Evolutionary conservation across 2,329 filamentous ascomycete species (phyloP), one percentile per base, ranked within the genome.

Genomic region (Penicillium sclerotigenum): DNA sequence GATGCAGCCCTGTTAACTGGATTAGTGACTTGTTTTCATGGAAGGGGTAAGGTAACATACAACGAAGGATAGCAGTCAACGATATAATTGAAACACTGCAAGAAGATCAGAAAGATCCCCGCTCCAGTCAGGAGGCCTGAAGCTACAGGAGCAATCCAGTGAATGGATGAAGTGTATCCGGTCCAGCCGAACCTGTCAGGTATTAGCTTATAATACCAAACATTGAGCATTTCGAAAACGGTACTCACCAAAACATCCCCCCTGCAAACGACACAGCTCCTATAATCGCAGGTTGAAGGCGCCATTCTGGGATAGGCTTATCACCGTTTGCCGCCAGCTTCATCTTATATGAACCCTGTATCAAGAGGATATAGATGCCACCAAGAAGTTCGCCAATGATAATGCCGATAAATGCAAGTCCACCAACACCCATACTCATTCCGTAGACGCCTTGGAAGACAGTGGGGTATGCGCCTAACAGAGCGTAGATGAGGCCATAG

Each of bases 391-490:
- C 84, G 38, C 90, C 90, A 11, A 80, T 63, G 51, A 94, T 83
- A 83, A 96, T 89, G 51, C 91, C 91, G 65, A 96, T 89, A 73
- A 91, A 96, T 4, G 90, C 85, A 4, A 96, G 80, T 1, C 91
- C 91, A 3, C 86, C 83, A n/a, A 89, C 74, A 49, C 91, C 91
- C 3, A 80, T 68, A 26, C 74, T 83, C 76, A 93, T 87, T 62
- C 61, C 62, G 37, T 72, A 59, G 2, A 69, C 59, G 81, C 65
- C 54, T 48, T 73, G 65, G 50, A 71, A 75, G 5, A 73, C 68
- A 29, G 71, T 65, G 0, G 69, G 73, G 46, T 71, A 75, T 16
- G 70, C 70, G 0, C 65, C 71, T n/a, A 75, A 49, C 37, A 73
- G 70, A 4, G 67, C 58, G 54, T 71, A 71, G 0, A 69, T 57